Percentiles rank a stretch among this genome's conserved stretches.
Evolutionary conservation across 1,284 basidiomycete genomes (phyloP).

Genomic region (Abortiporus biennis): DNA sequence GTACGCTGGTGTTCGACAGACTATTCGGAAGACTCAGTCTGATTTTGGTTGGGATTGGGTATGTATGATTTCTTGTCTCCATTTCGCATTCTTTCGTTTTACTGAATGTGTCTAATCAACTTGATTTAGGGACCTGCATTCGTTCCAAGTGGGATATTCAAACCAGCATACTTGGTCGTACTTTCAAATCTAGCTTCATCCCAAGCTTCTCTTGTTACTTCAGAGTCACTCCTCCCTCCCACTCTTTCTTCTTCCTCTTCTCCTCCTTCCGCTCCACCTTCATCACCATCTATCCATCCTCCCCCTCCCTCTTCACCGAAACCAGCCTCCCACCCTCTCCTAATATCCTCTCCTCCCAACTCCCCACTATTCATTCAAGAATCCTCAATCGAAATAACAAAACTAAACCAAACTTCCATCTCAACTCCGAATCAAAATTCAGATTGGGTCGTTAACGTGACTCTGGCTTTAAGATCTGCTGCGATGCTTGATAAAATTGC

Average conservation of each 20-base stretch:
- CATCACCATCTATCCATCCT: conserved; percentile 1
- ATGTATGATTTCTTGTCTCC: conserved; percentile 7
- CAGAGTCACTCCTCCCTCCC: no score
- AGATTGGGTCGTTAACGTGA: conserved; percentile 52
- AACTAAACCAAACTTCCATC: conserved; percentile 39
- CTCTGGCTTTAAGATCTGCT: conserved; percentile 43
- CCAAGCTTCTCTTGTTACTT: no score
- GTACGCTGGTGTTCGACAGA: conserved; percentile 42
- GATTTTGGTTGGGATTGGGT: conserved; percentile 62
- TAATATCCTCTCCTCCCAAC: conserved; percentile 19
- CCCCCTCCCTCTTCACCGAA: neutral
- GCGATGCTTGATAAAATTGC: conserved; percentile 27
- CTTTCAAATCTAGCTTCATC: no score
- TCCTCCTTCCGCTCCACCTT: conserved; percentile 13
- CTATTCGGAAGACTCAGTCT: conserved; percentile 45
- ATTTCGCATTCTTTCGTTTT: neutral
- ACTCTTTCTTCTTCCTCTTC: no score
- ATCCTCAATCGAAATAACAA: conserved; percentile 48
- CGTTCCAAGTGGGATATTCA: conserved; percentile 48
- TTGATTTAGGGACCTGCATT: conserved; percentile 47
- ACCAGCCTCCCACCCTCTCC: conserved; percentile 16
- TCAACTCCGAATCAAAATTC: conserved; percentile 35
- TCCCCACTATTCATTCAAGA: conserved; percentile 43
- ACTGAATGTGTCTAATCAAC: conserved; percentile 1
- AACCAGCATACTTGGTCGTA: conserved; percentile 44